Conservation (phyloP, 2,329 filamentous ascomycete species). For the Fusarium luffae region DNA sequence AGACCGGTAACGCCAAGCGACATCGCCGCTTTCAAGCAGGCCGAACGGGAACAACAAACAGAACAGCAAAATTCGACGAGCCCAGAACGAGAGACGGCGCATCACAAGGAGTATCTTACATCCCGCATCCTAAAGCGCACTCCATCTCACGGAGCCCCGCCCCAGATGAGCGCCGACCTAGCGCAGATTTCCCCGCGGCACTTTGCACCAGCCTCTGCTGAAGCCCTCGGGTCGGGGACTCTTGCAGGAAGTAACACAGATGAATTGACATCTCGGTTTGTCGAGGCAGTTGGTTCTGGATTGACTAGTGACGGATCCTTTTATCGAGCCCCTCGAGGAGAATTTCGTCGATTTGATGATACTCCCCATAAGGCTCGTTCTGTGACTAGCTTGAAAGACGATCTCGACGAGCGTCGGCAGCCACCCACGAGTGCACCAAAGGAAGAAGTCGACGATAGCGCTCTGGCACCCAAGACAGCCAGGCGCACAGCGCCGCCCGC, state of each 20-base stretch:
- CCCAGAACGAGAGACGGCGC: slow-evolving; percentile 56
- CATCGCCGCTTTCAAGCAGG: slow-evolving; percentile 19
- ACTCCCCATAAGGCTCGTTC: slow-evolving; percentile 57
- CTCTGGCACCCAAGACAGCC: slow-evolving; percentile 58
- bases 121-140: slow-evolving; percentile 73
- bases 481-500: slow-evolving; percentile 55
- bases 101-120: slow-evolving; percentile 74
- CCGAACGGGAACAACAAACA: slow-evolving; percentile 18
- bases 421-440: slow-evolving; percentile 38
- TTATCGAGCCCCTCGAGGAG: slow-evolving; percentile 53
- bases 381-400: slow-evolving; percentile 50
- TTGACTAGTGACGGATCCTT: slow-evolving; percentile 64
- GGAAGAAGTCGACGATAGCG: slow-evolving; percentile 56
- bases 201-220: slow-evolving; percentile 49
- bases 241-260: slow-evolving; percentile 53
- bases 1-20: slow-evolving; percentile 52
- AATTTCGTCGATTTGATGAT: slow-evolving; percentile 49
- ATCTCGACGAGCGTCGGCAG: slow-evolving; percentile 36
- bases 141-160: slow-evolving; percentile 69
- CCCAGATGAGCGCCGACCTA: slow-evolving; percentile 71
- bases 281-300: slow-evolving; percentile 62
- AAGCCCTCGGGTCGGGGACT: slow-evolving; percentile 42
- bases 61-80: slow-evolving; percentile 38
- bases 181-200: slow-evolving; percentile 55
- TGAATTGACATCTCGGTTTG: slow-evolving; percentile 69